phyloP scores from a whole-genome alignment of 1,284 basidiomycete genomes.

The Leccinum brunneo-olivaceum region DNA sequence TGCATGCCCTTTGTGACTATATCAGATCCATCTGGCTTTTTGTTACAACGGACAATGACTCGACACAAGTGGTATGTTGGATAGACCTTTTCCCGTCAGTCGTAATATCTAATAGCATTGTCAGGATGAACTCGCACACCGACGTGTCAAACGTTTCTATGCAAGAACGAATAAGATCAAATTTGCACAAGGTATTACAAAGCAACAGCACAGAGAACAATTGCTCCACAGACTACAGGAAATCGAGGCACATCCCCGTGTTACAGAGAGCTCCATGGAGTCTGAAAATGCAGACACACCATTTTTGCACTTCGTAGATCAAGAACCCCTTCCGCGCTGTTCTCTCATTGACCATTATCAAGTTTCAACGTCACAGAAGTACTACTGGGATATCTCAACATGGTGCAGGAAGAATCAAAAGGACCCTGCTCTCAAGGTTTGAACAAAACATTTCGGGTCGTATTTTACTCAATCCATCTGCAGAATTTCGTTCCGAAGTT shows the following conservation, averaged over 20 bases:
- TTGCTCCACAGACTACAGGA: constrained; percentile 10
- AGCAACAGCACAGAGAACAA: constrained; percentile 13
- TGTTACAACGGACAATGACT: constrained; percentile 33
- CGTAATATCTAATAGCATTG: too few species aligned
- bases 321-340: constrained; percentile 11
- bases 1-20: constrained; percentile 32
- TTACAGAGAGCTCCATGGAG: too few species aligned
- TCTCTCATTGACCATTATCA: constrained; percentile 17
- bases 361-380: constrained; percentile 11
- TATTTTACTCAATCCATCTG: too few species aligned
- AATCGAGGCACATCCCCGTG: background rate
- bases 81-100: background rate
- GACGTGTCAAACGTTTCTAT: constrained; percentile 29
- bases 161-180: constrained; percentile 28
- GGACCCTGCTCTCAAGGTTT: background rate
- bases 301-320: constrained; percentile 11
- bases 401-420: constrained; percentile 1
- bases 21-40: constrained; percentile 21
- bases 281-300: background rate
- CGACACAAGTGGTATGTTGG: constrained; percentile 29
- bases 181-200: constrained; percentile 23
- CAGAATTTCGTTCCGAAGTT: too few species aligned
- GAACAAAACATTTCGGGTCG: too few species aligned
- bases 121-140: constrained; percentile 13
- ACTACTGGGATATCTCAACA: constrained; percentile 15